Conservation (phyloP, 208 protist species). For the Crithidia brevicula region DNA sequence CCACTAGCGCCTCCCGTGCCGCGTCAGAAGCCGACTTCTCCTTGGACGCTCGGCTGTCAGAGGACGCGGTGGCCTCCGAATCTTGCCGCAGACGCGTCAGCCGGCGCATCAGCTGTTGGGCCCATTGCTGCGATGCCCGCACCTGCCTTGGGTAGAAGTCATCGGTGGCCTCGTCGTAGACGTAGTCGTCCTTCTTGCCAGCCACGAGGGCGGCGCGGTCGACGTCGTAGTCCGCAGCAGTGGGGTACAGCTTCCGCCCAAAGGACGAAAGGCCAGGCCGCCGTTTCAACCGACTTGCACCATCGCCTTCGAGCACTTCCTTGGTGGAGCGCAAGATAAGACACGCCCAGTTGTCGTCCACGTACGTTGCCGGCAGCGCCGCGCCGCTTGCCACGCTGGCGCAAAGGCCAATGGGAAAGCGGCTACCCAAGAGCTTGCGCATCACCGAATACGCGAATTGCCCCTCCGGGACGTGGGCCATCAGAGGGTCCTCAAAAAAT, state of each 20-base stretch:
- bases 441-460: slow-evolving; percentile 49
- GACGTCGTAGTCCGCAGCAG: neutral
- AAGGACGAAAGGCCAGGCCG: neutral
- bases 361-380: slow-evolving; percentile 44
- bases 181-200: slow-evolving; percentile 3
- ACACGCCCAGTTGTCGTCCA: slow-evolving; percentile 53
- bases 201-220: neutral
- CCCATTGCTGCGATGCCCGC: slow-evolving; percentile 8
- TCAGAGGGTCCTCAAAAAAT: slow-evolving; percentile 28
- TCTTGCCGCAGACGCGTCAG: neutral
- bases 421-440: slow-evolving; percentile 27
- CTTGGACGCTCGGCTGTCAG: no score
- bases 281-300: neutral
- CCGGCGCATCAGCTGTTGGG: neutral
- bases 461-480: slow-evolving; percentile 33
- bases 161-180: slow-evolving; percentile 31
- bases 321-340: slow-evolving; percentile 44
- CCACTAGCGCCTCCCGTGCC: no score
- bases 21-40: no score
- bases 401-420: slow-evolving; percentile 42
- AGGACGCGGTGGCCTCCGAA: no score
- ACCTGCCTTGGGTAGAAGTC: slow-evolving; percentile 6
- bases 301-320: slow-evolving; percentile 1
- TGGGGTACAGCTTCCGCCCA: neutral
- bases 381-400: slow-evolving; percentile 32